phyloP scores from a whole-genome alignment of 345 rosid species.

The Viola odorata region DNA sequence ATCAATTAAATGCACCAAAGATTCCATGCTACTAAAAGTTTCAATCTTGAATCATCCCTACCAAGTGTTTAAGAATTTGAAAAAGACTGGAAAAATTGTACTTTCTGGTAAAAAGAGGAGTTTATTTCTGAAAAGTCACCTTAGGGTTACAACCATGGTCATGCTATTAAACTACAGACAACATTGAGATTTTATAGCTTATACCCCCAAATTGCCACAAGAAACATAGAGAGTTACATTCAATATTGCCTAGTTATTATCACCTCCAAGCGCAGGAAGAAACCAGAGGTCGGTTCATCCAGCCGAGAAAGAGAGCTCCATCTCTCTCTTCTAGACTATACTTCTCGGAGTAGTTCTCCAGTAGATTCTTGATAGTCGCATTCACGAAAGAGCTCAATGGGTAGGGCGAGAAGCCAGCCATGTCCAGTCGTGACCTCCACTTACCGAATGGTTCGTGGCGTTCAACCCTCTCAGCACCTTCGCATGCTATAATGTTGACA shows the following conservation, averaged over 20 bases:
- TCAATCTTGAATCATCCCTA: background rate
- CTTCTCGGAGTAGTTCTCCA: conserved; percentile 53
- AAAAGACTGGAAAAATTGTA: background rate
- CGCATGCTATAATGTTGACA: conserved; percentile 89
- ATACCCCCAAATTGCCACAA: conserved; percentile 5
- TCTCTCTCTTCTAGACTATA: conserved; percentile 77
- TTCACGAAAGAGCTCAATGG: conserved; percentile 70
- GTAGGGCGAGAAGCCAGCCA: conserved; percentile 85
- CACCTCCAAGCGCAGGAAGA: conserved; percentile 87
- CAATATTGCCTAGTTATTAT: conserved; percentile 2
- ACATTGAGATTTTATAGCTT: background rate
- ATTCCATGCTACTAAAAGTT: no score
- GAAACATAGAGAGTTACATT: background rate
- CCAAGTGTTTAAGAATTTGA: background rate
- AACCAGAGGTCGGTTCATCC: conserved; percentile 70
- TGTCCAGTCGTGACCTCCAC: conserved; percentile 73
- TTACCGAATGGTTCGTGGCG: conserved; percentile 78
- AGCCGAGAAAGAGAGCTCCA: conserved; percentile 76
- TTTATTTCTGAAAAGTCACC: background rate
- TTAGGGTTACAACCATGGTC: background rate
- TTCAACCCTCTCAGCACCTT: conserved; percentile 87
- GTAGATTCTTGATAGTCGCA: conserved; percentile 58
- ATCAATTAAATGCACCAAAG: no score
- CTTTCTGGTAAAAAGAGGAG: background rate
- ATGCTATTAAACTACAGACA: conserved; percentile 11